These are phyloP conservation scores for Aspergillus baeticus DNA, from an alignment of 495 filamentous ascomycete genomes.

Conservation along the genomic window DNA sequence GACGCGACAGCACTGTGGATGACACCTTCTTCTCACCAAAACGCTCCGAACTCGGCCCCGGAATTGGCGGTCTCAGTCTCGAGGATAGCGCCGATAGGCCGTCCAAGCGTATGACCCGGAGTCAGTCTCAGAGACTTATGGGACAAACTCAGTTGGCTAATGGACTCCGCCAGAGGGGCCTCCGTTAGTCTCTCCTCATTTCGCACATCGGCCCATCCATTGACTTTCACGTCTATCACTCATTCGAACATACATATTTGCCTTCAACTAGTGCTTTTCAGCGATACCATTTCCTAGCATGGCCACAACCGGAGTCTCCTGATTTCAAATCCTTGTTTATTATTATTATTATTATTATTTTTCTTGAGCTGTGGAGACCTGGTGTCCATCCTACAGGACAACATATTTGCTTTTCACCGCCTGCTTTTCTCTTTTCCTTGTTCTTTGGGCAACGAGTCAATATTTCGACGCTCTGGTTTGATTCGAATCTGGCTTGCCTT, in stretches of 20 bases:
- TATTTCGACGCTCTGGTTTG: neutral
- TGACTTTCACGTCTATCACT: neutral
- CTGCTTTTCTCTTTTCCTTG: neutral
- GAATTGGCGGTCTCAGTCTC: slow-evolving; percentile 41
- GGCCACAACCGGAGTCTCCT: no score
- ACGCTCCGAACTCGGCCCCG: slow-evolving; percentile 36
- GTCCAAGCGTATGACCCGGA: slow-evolving; percentile 39
- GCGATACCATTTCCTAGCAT: neutral
- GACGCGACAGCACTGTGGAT: slow-evolving; percentile 15
- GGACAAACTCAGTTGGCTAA: neutral
- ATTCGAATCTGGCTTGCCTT: neutral
- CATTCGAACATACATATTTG: neutral
- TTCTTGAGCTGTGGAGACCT: no score
- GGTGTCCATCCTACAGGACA: no score
- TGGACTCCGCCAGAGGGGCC: neutral
- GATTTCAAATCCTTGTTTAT: neutral
- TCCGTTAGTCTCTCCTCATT: slow-evolving; percentile 2
- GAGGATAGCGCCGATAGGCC: slow-evolving; percentile 31
- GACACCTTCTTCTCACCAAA: slow-evolving; percentile 31
- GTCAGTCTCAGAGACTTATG: slow-evolving; percentile 33
- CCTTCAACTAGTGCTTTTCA: neutral
- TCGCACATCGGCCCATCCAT: neutral
- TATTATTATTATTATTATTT: no score
- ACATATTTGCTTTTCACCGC: neutral
- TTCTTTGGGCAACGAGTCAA: neutral